Conservation (phyloP, 2,329 filamentous ascomycete species). For the Arthrobotrys sphaeroides region DNA sequence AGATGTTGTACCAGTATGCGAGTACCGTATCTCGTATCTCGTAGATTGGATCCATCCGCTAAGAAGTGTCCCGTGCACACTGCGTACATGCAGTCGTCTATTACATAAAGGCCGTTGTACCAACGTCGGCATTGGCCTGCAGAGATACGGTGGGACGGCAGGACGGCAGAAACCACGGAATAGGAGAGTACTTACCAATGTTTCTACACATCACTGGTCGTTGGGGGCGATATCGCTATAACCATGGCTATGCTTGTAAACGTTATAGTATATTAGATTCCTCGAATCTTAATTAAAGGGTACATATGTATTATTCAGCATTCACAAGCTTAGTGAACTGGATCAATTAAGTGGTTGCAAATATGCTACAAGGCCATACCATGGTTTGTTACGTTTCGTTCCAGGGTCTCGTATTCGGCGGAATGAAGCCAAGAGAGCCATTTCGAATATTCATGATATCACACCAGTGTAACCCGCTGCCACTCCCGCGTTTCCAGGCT, state of each 20-base stretch:
- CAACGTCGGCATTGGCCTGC: conserved; percentile 3
- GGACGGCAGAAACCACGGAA: conserved; percentile 11
- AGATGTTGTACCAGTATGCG: conserved; percentile 30
- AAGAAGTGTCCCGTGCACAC: background rate
- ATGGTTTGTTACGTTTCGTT: conserved; percentile 1
- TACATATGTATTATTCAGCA: background rate
- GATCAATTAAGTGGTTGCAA: conserved; percentile 11
- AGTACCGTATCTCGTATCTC: conserved; percentile 10
- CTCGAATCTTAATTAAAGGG: background rate
- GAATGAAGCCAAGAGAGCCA: background rate
- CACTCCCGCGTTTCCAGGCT: conserved; percentile 1
- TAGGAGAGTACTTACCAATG: background rate
- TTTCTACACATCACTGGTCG: background rate
- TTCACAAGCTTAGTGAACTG: background rate
- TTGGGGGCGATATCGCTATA: background rate
- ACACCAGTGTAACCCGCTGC: conserved; percentile 16
- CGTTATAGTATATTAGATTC: conserved; percentile 3
- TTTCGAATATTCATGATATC: conserved; percentile 22
- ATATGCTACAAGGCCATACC: conserved; percentile 3
- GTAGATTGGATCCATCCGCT: conserved; percentile 1
- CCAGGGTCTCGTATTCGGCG: background rate
- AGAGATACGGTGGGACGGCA: conserved; percentile 3
- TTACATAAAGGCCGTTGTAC: conserved; percentile 16
- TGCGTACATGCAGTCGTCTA: background rate
- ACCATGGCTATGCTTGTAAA: conserved; percentile 12